Conservation (phyloP, 371 early-diverging fungal genomes). For the Smittium culicis region DNA sequence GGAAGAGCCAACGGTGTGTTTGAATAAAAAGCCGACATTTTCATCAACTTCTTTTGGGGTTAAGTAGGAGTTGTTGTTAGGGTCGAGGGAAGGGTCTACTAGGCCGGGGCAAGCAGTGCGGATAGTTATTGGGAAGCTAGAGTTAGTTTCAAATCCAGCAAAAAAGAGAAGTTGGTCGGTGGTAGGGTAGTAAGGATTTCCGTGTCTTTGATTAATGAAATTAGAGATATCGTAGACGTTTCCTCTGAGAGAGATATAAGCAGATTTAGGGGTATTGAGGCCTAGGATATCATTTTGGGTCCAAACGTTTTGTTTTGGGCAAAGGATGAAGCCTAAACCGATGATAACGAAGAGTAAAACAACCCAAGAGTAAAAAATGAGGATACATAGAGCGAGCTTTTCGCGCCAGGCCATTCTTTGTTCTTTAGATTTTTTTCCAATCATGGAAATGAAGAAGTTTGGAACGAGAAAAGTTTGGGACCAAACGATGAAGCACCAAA, state of each 20-base stretch:
- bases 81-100: constrained; percentile 15
- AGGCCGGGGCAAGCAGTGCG: constrained; percentile 32
- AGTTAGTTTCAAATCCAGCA: constrained; percentile 30
- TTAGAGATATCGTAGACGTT: constrained; percentile 48
- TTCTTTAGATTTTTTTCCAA: constrained; percentile 71
- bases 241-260: constrained; percentile 50
- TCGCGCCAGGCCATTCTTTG: constrained; percentile 93
- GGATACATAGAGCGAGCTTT: constrained; percentile 76
- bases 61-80: constrained; percentile 16
- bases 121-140: constrained; percentile 50
- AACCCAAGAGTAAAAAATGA: constrained; percentile 66
- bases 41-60: constrained; percentile 13
- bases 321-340: constrained; percentile 68
- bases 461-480: constrained; percentile 75
- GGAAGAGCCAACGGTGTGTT: constrained; percentile 43
- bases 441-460: constrained; percentile 21
- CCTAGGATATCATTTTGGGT: constrained; percentile 37
- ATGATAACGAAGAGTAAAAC: constrained; percentile 75
- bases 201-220: constrained; percentile 25
- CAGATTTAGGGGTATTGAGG: constrained; percentile 27
- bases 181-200: constrained; percentile 28
- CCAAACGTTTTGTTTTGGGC: constrained; percentile 63
- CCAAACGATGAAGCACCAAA: constrained; percentile 73
- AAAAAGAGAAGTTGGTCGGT: constrained; percentile 32
- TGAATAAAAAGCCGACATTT: constrained; percentile 15